Evolutionary conservation across 192 early-diverging fungal species (phyloP).

Genomic region (Entomortierella chlamydospora): DNA sequence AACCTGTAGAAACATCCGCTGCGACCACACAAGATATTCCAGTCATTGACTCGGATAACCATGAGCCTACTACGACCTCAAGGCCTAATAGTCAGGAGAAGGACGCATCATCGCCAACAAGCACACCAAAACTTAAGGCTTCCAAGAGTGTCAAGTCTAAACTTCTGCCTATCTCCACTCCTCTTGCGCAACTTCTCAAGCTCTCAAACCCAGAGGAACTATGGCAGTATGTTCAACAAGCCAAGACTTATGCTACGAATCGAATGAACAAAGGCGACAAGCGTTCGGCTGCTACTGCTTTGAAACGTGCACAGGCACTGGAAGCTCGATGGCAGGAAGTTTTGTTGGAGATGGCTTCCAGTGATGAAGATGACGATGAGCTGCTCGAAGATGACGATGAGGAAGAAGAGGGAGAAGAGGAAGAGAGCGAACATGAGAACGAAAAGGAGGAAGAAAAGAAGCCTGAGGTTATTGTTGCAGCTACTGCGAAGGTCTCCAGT

Average conservation of each 20-base stretch:
- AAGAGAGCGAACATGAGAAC: constrained; percentile 2
- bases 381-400: constrained; percentile 40
- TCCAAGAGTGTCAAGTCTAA: constrained; percentile 40
- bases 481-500: neutral
- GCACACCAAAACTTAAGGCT: constrained; percentile 16
- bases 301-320: constrained; percentile 41
- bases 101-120: neutral
- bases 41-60: neutral
- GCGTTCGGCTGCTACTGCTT: constrained; percentile 39
- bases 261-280: constrained; percentile 53
- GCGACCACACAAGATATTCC: constrained; percentile 3
- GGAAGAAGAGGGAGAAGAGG: constrained; percentile 18
- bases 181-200: constrained; percentile 39
- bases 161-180: constrained; percentile 45
- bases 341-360: constrained; percentile 41
- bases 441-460: neutral
- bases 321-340: constrained; percentile 47
- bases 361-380: constrained; percentile 33
- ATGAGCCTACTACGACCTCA: neutral
- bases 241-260: constrained; percentile 45
- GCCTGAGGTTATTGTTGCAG: neutral
- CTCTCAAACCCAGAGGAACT: constrained; percentile 39
- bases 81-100: neutral
- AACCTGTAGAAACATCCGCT: neutral
- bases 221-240: constrained; percentile 47